These are phyloP conservation scores for Magnaporthiopsis rhizophila DNA, from an alignment of 2,329 filamentous ascomycete species.

Conservation along the genomic window DNA sequence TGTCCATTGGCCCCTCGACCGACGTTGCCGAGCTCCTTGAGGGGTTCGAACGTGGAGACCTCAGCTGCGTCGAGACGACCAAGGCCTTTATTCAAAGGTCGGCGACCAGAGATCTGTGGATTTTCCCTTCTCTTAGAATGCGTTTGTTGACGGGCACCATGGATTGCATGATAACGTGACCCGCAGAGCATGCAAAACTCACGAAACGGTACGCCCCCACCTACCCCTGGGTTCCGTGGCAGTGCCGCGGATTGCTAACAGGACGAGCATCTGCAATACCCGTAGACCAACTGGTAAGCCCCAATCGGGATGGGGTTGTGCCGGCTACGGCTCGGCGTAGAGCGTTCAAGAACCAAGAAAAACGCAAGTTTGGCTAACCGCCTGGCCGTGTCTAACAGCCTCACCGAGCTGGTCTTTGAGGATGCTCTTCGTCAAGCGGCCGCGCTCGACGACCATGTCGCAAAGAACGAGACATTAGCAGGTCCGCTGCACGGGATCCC, in stretches of 20 bases:
- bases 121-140: not conserved
- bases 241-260: not conserved
- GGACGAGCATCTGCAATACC: not conserved
- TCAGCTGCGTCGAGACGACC: not conserved
- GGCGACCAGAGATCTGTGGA: not conserved
- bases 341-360: no score
- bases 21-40: not conserved
- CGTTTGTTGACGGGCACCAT: not conserved
- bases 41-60: not conserved
- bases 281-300: conserved; percentile 8
- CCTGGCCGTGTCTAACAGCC: not conserved
- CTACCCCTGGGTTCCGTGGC: not conserved
- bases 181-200: conserved; percentile 23
- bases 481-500: conserved; percentile 37
- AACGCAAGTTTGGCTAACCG: not conserved
- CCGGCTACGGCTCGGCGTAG: no score
- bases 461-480: conserved; percentile 19
- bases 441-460: conserved; percentile 9
- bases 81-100: not conserved
- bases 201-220: conserved; percentile 4
- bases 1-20: not conserved
- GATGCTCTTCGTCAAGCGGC: conserved; percentile 10
- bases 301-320: no score
- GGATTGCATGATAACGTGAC: not conserved
- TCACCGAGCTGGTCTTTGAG: not conserved